These are phyloP conservation scores for Leccinum aurantiacum DNA, from an alignment of 768 basidiomycete species.

Conservation along the genomic window DNA sequence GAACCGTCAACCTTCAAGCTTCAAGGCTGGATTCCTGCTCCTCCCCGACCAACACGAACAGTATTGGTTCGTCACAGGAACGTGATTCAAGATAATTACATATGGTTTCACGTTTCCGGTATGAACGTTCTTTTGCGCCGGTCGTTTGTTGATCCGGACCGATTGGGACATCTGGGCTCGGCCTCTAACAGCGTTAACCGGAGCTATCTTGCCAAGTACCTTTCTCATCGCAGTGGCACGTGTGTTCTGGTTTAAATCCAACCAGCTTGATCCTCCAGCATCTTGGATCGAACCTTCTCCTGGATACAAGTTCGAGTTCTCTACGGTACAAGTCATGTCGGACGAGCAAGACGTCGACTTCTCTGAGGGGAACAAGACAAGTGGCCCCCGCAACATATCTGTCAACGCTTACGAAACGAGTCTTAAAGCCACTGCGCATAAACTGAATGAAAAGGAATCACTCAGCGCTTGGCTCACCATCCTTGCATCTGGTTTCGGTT, in stretches of 20 bases:
- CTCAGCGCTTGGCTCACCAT: slow-evolving; percentile 66
- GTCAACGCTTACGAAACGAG: slow-evolving; percentile 24
- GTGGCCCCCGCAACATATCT: slow-evolving; percentile 18
- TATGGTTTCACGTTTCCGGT: slow-evolving; percentile 1
- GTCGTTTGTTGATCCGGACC: not conserved
- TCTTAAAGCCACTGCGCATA: slow-evolving; percentile 24
- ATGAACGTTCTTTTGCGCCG: not conserved
- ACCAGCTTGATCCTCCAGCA: not conserved
- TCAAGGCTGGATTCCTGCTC: no score
- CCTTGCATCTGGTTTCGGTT: slow-evolving; percentile 59
- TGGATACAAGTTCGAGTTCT: not conserved
- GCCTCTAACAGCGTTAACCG: slow-evolving; percentile 7
- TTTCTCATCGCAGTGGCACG: slow-evolving; percentile 18
- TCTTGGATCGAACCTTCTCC: not conserved
- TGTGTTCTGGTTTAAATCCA: slow-evolving; percentile 29
- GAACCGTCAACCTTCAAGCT: not conserved
- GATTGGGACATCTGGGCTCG: not conserved
- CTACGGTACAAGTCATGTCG: slow-evolving; percentile 20
- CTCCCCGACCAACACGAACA: not conserved
- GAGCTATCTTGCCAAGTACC: not conserved
- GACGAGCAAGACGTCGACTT: slow-evolving; percentile 15
- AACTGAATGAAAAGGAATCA: slow-evolving; percentile 38
- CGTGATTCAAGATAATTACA: not conserved
- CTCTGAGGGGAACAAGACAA: slow-evolving; percentile 11
- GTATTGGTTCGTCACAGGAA: not conserved